A percentile compares a stretch with the other conserved stretches of the same genome.
These are phyloP conservation scores for Gynochthodes officinalis DNA, from an alignment of 257 asterid genomes.

Conservation along the genomic window DNA sequence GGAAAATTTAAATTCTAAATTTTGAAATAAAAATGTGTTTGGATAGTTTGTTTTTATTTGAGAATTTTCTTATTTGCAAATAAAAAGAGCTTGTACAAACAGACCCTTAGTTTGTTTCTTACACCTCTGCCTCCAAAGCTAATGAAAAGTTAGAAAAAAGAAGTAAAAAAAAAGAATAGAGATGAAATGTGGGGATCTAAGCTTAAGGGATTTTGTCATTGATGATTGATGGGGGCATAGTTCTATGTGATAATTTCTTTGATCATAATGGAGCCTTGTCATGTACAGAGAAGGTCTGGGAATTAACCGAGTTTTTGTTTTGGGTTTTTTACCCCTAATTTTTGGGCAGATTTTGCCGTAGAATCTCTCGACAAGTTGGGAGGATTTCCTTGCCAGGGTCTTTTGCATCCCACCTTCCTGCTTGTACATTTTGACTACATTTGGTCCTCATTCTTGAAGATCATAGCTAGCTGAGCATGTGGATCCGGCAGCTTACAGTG, in stretches of 20 bases:
- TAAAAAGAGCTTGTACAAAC: too few species aligned
- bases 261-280: neutral
- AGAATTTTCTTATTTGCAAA: too few species aligned
- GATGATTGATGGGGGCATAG: neutral
- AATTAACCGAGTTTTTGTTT: neutral
- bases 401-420: slow-evolving; percentile 9
- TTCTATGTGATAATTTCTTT: neutral
- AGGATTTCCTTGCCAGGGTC: slow-evolving; percentile 13
- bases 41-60: too few species aligned
- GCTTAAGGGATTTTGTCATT: neutral
- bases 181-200: too few species aligned
- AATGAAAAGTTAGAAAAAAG: too few species aligned
- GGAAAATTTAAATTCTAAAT: too few species aligned
- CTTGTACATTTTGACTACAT: neutral
- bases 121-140: neutral
- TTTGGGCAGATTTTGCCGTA: slow-evolving; percentile 4
- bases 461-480: slow-evolving; percentile 3
- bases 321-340: neutral
- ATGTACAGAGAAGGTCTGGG: neutral
- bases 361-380: slow-evolving; percentile 1
- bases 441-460: neutral
- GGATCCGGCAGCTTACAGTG: slow-evolving; percentile 11
- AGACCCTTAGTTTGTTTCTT: neutral
- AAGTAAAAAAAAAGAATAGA: neutral
- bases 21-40: too few species aligned